Evolutionary conservation across 202 grass and related monocot species (phyloP), one percentile per base, ranked within the genome.

Genomic region (Eragrostis tef): DNA sequence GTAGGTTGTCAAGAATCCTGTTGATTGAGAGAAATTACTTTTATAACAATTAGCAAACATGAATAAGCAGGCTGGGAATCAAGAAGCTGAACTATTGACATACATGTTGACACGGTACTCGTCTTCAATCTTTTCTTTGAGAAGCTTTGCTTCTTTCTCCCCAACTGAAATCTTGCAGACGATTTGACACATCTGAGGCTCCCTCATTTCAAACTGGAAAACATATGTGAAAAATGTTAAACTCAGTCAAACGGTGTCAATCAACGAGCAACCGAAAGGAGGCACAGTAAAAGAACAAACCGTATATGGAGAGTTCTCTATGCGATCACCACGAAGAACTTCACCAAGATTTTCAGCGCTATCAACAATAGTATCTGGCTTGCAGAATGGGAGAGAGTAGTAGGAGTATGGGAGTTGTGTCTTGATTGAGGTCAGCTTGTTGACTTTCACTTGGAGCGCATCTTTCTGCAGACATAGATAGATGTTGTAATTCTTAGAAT

Each of bases 1-100:
- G 93, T 42, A 97, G 74, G 73, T 97, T 97, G 79, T 97, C 93
- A 75, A 97, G 93, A 85, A 97, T 97, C 93, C 90, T 97, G 80
- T 83, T 34, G 66, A 69, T 60, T 59, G 51, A 58, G 54, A 19
- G 24, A 69, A 70, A 26, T 50, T 45, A 75, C 53, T 51, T 71
- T 69, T 78, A 81, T 48, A 87, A 27, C 49, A 77, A 75, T n/a
- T 59, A 60, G 49, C 1, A 52, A 34, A 36, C 57, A 87, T 72
- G 0, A 70, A 81, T 42, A 70, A 34, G 45, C 24, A 81, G 20
- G 71, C 52, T 17, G 24, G n/a, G 2, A 73, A 78, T 81, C 0
- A 53, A 81, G 54, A 81, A 71, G 62, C 17, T 62, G 65, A 78
- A 79, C 7, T 39, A 68, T 25, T 64, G 58, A 46, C 70, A 24